Conservation (phyloP, 2,329 filamentous ascomycete genomes). For the Dactylonectria macrodidyma region DNA sequence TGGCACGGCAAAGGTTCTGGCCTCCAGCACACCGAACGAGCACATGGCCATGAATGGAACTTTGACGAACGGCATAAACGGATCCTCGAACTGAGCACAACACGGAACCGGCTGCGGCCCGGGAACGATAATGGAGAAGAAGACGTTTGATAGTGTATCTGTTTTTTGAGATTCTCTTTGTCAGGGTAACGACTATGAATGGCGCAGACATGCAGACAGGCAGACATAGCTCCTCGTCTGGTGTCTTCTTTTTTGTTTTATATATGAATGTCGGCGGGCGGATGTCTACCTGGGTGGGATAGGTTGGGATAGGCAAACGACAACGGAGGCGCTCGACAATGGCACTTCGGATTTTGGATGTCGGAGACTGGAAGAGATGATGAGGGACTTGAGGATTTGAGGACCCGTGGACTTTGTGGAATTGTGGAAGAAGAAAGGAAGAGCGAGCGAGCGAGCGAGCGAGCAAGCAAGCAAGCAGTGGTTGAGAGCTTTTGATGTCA, state of each 20-base stretch:
- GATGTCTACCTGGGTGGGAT: conserved; percentile 33
- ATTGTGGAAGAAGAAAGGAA: conserved; percentile 26
- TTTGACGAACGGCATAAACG: conserved; percentile 51
- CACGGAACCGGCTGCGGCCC: conserved; percentile 23
- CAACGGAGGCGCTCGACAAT: conserved; percentile 23
- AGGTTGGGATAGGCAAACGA: conserved; percentile 41
- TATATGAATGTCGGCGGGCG: conserved; percentile 31
- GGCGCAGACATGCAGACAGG: conserved; percentile 42
- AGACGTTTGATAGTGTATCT: conserved; percentile 37
- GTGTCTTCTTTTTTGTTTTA: conserved; percentile 40
- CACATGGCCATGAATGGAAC: conserved; percentile 43
- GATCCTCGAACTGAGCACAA: conserved; percentile 39
- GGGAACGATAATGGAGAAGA: conserved; percentile 28
- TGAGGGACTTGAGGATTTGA: conserved; percentile 9
- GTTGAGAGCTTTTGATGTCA: conserved; percentile 25
- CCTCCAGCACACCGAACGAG: conserved; percentile 36
- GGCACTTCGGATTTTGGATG: conserved; percentile 40
- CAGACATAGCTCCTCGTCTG: conserved; percentile 33
- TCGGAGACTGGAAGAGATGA: conserved; percentile 29
- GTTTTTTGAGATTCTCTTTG: conserved; percentile 45
- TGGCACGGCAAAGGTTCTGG: conserved; percentile 47
- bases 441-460: conserved; percentile 27
- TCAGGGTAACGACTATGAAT: conserved; percentile 47
- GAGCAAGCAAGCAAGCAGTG: conserved; percentile 29
- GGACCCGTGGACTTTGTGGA: not conserved